A percentile compares a stretch with the other conserved stretches of the same genome.
Conservation (phyloP, 73 alveolate genomes). For the Blepharisma stoltei region DNA sequence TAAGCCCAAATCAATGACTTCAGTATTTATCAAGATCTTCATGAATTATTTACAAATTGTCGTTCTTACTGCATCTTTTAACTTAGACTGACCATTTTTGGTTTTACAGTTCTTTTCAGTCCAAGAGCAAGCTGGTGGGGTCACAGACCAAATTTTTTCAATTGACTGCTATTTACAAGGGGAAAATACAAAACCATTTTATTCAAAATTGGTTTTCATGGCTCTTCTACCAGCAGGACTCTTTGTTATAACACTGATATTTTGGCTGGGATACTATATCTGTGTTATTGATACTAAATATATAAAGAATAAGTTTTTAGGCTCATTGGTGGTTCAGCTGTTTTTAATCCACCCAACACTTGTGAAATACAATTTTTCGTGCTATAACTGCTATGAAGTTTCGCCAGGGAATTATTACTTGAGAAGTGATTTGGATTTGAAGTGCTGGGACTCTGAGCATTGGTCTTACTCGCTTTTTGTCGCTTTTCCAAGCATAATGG, state of each 20-base stretch:
- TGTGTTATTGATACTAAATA: too few relatives aligned
- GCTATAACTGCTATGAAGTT: conserved; percentile 26
- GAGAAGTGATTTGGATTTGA: not conserved
- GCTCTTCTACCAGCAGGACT: too few relatives aligned
- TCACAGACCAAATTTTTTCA: conserved; percentile 28
- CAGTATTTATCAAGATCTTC: conserved; percentile 43
- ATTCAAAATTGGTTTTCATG: conserved; percentile 34
- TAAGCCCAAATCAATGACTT: conserved; percentile 30
- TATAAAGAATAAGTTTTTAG: too few relatives aligned
- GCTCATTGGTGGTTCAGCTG: not conserved
- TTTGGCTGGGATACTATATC: too few relatives aligned
- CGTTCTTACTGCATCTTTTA: conserved; percentile 38
- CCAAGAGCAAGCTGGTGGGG: not conserved
- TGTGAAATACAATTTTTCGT: not conserved
- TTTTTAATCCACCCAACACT: not conserved
- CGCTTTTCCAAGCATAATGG: conserved; percentile 3
- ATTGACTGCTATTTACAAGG: conserved; percentile 28
- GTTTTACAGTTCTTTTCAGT: conserved; percentile 1
- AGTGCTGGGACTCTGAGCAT: not conserved
- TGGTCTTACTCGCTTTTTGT: not conserved
- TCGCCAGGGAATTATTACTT: not conserved
- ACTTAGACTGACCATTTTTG: conserved; percentile 54
- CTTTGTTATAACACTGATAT: too few relatives aligned
- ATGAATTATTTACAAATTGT: conserved; percentile 51
- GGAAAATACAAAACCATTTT: conserved; percentile 38